phyloP scores from a whole-genome alignment of 163 green algal genomes.

The Trebouxiophyceae sp. region DNA sequence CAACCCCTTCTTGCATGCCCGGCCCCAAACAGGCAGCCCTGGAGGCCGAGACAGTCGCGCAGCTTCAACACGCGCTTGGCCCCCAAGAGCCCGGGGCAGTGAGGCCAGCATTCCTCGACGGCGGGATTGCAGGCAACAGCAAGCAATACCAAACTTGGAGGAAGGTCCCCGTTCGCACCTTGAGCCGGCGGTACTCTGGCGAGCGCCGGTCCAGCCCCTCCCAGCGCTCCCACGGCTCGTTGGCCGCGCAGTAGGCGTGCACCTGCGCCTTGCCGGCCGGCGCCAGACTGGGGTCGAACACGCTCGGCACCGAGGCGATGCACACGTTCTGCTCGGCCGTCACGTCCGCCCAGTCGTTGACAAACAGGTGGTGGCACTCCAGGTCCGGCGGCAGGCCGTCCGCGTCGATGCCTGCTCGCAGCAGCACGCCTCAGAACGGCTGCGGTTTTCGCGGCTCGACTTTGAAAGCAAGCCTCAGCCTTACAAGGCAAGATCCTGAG shows the following conservation, averaged over 20 bases:
- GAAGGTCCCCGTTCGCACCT: no score
- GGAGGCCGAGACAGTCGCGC: no score
- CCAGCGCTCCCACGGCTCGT: conserved; percentile 76
- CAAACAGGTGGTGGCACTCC: conserved; percentile 72
- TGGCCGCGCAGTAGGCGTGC: conserved; percentile 76
- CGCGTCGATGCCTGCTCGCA: conserved; percentile 62
- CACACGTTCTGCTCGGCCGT: conserved; percentile 56
- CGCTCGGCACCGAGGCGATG: conserved; percentile 46
- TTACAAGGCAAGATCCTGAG: no score
- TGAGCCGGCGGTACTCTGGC: conserved; percentile 62
- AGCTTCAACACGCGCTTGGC: no score
- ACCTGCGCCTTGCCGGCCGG: conserved; percentile 67
- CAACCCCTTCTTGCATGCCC: no score
- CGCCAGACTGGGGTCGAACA: conserved; percentile 65
- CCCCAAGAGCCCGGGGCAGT: no score
- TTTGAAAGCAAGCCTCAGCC: conserved; percentile 1
- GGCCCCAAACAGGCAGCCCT: no score
- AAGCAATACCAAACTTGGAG: no score
- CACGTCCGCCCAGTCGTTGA: conserved; percentile 48
- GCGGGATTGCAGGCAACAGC: no score
- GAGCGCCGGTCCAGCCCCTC: conserved; percentile 47
- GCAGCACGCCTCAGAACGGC: neutral
- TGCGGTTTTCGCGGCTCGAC: no score
- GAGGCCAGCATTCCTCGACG: no score
- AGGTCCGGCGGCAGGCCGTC: conserved; percentile 50